These are phyloP conservation scores for Parmelia sp. DNA, from an alignment of 495 filamentous ascomycete species.

Conservation along the genomic window DNA sequence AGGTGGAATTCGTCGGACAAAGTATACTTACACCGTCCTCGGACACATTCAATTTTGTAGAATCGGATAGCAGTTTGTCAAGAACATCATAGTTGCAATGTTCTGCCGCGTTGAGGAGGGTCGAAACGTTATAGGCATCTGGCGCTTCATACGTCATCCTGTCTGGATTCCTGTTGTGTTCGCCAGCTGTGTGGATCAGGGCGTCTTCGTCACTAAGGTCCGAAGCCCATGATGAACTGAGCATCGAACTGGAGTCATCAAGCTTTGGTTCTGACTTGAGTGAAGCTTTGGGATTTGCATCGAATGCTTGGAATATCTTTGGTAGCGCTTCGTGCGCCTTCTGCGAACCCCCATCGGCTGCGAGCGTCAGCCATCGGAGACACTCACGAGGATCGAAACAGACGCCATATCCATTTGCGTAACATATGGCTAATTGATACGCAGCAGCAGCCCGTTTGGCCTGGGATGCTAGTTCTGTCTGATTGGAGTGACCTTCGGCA, in stretches of 20 bases:
- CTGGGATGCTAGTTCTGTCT: too few species aligned
- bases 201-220: too few species aligned
- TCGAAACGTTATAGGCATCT: too few species aligned
- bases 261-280: too few species aligned
- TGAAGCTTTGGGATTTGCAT: background rate
- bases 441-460: slow-evolving; percentile 25
- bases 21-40: too few species aligned
- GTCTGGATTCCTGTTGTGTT: too few species aligned
- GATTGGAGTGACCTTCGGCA: slow-evolving; percentile 27
- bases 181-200: too few species aligned
- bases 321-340: slow-evolving; percentile 23
- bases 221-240: too few species aligned
- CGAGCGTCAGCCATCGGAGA: slow-evolving; percentile 24
- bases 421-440: slow-evolving; percentile 28
- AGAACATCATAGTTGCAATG: slow-evolving; percentile 22
- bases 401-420: slow-evolving; percentile 26
- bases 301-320: slow-evolving; percentile 18
- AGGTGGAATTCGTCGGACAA: too few species aligned
- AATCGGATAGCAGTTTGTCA: slow-evolving; percentile 17
- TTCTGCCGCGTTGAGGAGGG: slow-evolving; percentile 27
- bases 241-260: too few species aligned
- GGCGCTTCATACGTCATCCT: too few species aligned
- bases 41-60: too few species aligned
- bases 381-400: slow-evolving; percentile 24
- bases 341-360: slow-evolving; percentile 21